phyloP scores from a whole-genome alignment of 345 rosid species.

The Ceriops tagal region DNA sequence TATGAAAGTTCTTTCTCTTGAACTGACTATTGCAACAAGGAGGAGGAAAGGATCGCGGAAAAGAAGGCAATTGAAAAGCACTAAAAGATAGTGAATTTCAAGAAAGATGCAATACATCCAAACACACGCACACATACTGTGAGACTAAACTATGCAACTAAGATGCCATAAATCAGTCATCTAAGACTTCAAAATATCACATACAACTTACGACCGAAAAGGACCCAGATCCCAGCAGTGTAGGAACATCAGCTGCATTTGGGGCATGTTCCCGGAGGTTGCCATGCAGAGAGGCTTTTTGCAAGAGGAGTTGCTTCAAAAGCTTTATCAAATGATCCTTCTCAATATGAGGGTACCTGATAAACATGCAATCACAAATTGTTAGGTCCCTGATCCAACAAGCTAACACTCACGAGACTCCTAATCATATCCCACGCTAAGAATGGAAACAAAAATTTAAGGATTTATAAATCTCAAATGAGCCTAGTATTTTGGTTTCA shows the following conservation, averaged over 20 bases:
- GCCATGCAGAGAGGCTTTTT: conserved; percentile 8
- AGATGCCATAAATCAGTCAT: not conserved
- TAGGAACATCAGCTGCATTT: conserved; percentile 31
- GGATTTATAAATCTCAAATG: too few species aligned
- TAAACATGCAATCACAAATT: conserved; percentile 24
- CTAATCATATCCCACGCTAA: too few species aligned
- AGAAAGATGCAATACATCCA: not conserved
- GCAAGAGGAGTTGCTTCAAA: conserved; percentile 28
- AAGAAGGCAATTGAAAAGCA: not conserved
- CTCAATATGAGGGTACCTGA: conserved; percentile 29
- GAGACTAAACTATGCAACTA: conserved; percentile 8
- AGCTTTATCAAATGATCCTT: conserved; percentile 35
- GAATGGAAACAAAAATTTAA: too few species aligned
- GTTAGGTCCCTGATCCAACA: not conserved
- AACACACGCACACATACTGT: not conserved
- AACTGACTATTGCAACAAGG: not conserved
- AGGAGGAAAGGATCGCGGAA: not conserved
- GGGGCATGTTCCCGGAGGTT: conserved; percentile 4
- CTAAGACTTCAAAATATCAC: conserved; percentile 5
- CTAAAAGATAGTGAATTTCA: not conserved
- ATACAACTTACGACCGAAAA: conserved; percentile 24
- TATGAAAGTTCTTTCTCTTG: too few species aligned
- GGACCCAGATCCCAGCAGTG: conserved; percentile 29
- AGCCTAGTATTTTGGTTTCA: too few species aligned
- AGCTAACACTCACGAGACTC: too few species aligned